phyloP scores from a whole-genome alignment of 75 land plant species.

The Pinus tabuliformis region DNA sequence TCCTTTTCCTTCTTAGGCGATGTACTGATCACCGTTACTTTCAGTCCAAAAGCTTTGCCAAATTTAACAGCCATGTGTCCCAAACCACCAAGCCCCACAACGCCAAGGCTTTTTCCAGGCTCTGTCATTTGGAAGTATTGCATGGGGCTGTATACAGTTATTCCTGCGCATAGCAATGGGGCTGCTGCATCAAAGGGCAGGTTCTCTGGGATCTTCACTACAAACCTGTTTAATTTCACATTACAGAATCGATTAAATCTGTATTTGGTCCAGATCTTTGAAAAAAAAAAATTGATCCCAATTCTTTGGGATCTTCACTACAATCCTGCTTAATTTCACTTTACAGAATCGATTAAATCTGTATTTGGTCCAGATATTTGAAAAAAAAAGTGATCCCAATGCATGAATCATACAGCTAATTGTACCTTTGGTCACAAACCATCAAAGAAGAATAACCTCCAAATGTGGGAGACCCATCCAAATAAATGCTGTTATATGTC shows the following conservation, averaged over 20 bases:
- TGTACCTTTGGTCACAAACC: too few relatives aligned
- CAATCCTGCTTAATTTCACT: slow-evolving; percentile 32
- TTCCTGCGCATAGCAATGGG: slow-evolving; percentile 38
- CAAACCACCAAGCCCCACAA: slow-evolving; percentile 57
- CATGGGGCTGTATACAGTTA: slow-evolving; percentile 45
- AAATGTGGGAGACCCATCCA: too few relatives aligned
- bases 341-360: not conserved
- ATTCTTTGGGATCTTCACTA: slow-evolving; percentile 24
- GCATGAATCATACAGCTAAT: too few relatives aligned
- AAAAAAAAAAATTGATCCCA: too few relatives aligned
- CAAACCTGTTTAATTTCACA: not conserved
- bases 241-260: not conserved
- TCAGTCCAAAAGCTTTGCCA: slow-evolving; percentile 51
- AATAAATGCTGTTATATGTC: too few relatives aligned
- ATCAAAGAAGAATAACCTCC: too few relatives aligned
- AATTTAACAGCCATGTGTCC: slow-evolving; percentile 63
- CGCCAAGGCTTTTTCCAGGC: slow-evolving; percentile 35
- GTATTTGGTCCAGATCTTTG: too few relatives aligned
- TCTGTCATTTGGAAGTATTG: slow-evolving; percentile 24
- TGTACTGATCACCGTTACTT: slow-evolving; percentile 54
- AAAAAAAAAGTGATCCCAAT: not conserved
- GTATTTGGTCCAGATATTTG: not conserved
- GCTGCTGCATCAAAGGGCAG: slow-evolving; percentile 34
- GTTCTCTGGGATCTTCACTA: slow-evolving; percentile 17
- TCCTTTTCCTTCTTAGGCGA: slow-evolving; percentile 45